A percentile compares a stretch with the other conserved stretches of the same genome.
Conservation (phyloP, 306 rosid species). For the Fragaria nilgerrensis region DNA sequence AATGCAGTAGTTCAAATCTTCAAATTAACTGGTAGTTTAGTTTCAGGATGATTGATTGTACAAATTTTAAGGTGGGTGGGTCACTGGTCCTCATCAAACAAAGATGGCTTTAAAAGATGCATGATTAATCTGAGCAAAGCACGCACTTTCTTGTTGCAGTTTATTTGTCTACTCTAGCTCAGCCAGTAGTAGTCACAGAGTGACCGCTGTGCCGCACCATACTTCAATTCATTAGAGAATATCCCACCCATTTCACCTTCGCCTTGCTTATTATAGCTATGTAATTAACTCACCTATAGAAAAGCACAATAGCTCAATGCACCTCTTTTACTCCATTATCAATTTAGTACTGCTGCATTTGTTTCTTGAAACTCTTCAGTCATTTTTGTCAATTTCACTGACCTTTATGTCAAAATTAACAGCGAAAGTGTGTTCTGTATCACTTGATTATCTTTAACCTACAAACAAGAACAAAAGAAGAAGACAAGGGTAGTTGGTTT, state of each 20-base stretch:
- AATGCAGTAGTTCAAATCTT: too few species aligned
- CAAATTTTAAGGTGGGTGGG: neutral
- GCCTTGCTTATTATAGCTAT: neutral
- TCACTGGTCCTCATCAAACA: constrained; percentile 12
- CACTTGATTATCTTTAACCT: neutral
- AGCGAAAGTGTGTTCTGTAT: neutral
- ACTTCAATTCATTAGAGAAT: neutral
- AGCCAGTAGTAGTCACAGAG: neutral
- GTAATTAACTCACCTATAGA: neutral
- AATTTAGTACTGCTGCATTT: neutral
- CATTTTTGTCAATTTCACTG: neutral
- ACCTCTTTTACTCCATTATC: neutral
- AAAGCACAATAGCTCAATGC: neutral
- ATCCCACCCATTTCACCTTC: constrained; percentile 9
- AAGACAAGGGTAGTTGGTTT: neutral
- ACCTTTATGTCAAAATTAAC: neutral
- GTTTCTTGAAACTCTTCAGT: neutral
- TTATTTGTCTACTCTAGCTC: neutral
- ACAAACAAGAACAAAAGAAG: neutral
- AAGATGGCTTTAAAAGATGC: neutral
- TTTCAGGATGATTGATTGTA: neutral
- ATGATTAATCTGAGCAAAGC: neutral
- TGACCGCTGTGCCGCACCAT: neutral
- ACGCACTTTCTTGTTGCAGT: neutral
- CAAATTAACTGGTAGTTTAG: too few species aligned